These are phyloP conservation scores for Colletotrichum sp. DNA, from an alignment of 2,329 filamentous ascomycete species.

Conservation along the genomic window DNA sequence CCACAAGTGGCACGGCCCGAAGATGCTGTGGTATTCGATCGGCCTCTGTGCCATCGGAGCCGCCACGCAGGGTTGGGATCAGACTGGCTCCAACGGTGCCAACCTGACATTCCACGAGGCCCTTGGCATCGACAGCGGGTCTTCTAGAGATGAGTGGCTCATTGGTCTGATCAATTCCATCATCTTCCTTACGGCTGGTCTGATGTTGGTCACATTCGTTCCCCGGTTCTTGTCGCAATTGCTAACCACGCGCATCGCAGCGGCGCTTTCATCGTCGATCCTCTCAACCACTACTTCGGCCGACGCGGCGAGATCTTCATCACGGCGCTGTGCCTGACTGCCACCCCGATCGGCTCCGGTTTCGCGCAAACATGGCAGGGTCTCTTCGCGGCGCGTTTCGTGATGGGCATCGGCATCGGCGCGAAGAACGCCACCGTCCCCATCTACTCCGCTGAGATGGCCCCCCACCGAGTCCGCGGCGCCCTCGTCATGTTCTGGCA, in stretches of 20 bases:
- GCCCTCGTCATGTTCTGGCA: conserved; percentile 74
- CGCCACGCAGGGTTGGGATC: conserved; percentile 68
- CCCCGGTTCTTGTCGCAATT: neutral
- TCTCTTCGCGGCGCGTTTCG: conserved; percentile 68
- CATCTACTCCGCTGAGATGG: conserved; percentile 76
- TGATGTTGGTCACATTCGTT: neutral
- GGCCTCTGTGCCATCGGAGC: conserved; percentile 56
- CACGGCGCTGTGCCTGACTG: conserved; percentile 63
- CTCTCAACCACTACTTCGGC: conserved; percentile 67
- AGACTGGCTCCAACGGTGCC: conserved; percentile 67
- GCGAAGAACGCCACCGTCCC: conserved; percentile 70
- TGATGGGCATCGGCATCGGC: conserved; percentile 74
- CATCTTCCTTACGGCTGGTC: conserved; percentile 27
- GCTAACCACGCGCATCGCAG: conserved; percentile 37
- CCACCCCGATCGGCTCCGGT: conserved; percentile 61
- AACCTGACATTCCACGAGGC: conserved; percentile 63
- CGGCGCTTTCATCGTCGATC: conserved; percentile 71
- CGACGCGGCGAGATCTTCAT: conserved; percentile 72
- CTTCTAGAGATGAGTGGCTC: conserved; percentile 52
- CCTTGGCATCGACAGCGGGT: conserved; percentile 40
- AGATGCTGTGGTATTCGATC: conserved; percentile 49
- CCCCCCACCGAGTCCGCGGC: conserved; percentile 71
- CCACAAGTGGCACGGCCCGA: conserved; percentile 63
- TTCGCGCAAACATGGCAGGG: conserved; percentile 71
- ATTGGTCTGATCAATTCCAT: conserved; percentile 62